Evolutionary conservation across 1,284 basidiomycete genomes (phyloP).

Genomic region (Trametes versicolor): DNA sequence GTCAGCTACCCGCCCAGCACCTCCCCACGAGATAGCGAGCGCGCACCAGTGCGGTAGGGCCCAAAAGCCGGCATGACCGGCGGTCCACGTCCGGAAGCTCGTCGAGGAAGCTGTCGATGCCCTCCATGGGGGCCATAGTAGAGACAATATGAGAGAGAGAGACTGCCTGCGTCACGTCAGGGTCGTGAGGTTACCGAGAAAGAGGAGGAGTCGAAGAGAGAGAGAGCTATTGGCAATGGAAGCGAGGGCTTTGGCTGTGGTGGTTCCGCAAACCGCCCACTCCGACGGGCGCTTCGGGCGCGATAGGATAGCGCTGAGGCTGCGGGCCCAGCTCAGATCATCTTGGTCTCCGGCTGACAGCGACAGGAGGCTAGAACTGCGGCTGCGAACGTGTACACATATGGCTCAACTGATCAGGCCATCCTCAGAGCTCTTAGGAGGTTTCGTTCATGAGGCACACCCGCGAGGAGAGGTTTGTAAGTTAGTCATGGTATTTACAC

Average conservation of each 20-base stretch:
- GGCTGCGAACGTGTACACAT: too few species aligned
- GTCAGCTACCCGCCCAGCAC: not conserved
- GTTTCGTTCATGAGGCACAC: not conserved
- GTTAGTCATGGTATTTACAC: constrained; percentile 24
- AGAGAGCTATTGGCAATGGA: constrained; percentile 14
- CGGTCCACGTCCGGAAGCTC: constrained; percentile 63
- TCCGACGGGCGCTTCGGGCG: constrained; percentile 8
- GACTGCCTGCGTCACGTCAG: constrained; percentile 8
- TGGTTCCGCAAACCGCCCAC: constrained; percentile 11
- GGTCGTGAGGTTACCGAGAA: constrained; percentile 5
- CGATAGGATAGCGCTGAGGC: constrained; percentile 12
- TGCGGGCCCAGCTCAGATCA: not conserved
- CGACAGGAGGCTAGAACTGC: too few species aligned
- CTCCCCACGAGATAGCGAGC: not conserved
- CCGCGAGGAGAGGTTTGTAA: not conserved
- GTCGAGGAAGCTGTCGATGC: constrained; percentile 36
- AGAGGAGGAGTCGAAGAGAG: constrained; percentile 2
- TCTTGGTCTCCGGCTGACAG: not conserved
- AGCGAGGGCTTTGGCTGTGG: constrained; percentile 20
- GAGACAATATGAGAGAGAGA: constrained; percentile 16
- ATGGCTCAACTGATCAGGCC: not conserved
- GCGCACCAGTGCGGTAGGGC: constrained; percentile 72
- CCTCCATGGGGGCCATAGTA: constrained; percentile 29
- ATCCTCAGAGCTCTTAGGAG: not conserved
- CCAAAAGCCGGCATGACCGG: constrained; percentile 69